Evolutionary conservation across 306 rosid genomes (phyloP), one percentile per base, ranked within the genome.

Genomic region (Prunus dulcis): DNA sequence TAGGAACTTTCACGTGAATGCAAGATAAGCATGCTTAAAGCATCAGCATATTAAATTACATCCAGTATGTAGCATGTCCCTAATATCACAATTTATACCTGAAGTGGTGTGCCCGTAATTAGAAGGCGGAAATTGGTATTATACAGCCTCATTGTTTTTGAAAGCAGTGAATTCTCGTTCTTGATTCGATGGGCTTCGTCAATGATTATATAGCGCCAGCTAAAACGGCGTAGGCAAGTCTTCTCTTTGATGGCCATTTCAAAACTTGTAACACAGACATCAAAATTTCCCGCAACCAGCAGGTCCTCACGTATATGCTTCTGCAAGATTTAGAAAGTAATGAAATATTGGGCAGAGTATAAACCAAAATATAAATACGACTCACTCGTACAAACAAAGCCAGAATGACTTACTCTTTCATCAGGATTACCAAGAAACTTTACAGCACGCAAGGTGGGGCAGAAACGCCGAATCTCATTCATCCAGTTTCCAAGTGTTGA

Each of bases 231-330:
- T 74, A 92, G 82, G 76, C 87, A 72, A 80, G 90, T 3, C 86
- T 95, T 95, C 86, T 95, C 99, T 83, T 92, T 95, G 80, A 95
- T 95, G 69, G 93, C 99, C 99, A 95, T 95, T 90, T 95, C 99
- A 65, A 95, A 95, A 87, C 99, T 95, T 19, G 99, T 95, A 69
- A 95, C 97, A 68, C 96, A 89, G 18, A 95, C 96, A 85, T 95
- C 99, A 80, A 95, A 95, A 78, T 90, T 95, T 75, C 99, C 97
- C 63, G 97, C 97, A 88, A 95, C 93, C 75, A 95, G 80, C 75
- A 95, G 81, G 58, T 95, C 86, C 52, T 95, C 98, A 74, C 96
- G 86, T 71, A 95, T 95, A 72, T 89, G 90, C 52, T 80, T 90
- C 99, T 95, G 89, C 78, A 77, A 32, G 66, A 76, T 78, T 76